Percentiles rank a stretch among this genome's conserved stretches.
These are phyloP conservation scores for Candida sanyiensis DNA, from an alignment of 805 yeast genomes.

Conservation along the genomic window DNA sequence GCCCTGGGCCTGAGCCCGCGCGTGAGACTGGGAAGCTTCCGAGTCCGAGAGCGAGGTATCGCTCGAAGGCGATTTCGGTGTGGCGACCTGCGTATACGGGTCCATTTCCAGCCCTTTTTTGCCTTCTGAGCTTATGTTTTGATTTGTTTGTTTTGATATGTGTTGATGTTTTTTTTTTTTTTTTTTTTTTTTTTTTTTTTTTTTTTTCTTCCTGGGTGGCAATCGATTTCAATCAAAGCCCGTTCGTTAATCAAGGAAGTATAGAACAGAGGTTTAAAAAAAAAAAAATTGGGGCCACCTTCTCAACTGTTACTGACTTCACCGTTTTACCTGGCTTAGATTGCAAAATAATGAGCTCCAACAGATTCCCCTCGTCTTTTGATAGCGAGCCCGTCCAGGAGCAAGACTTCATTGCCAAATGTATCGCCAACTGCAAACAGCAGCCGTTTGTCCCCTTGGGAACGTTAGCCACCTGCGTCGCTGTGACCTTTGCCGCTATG, in stretches of 20 bases:
- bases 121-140: conserved; percentile 4
- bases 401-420: conserved; percentile 47
- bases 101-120: conserved; percentile 3
- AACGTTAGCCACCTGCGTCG: conserved; percentile 69
- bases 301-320: too few species aligned
- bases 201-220: conserved; percentile 1
- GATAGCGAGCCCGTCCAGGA: conserved; percentile 26
- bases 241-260: background rate
- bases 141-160: background rate
- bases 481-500: conserved; percentile 72
- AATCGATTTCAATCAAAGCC: background rate
- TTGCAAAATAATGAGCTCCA: too few species aligned
- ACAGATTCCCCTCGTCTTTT: conserved; percentile 32
- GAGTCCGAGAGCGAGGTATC: conserved; percentile 15
- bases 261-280: background rate
- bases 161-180: background rate
- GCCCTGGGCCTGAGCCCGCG: background rate
- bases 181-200: too few species aligned
- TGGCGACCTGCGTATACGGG: conserved; percentile 30
- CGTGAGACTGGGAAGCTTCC: background rate
- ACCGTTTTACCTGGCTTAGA: too few species aligned
- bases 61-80: conserved; percentile 40
- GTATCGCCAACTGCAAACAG: conserved; percentile 61
- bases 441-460: conserved; percentile 91
- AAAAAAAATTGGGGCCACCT: too few species aligned